phyloP scores from a whole-genome alignment of 2,329 filamentous ascomycete genomes.

The Neonectria punicea region DNA sequence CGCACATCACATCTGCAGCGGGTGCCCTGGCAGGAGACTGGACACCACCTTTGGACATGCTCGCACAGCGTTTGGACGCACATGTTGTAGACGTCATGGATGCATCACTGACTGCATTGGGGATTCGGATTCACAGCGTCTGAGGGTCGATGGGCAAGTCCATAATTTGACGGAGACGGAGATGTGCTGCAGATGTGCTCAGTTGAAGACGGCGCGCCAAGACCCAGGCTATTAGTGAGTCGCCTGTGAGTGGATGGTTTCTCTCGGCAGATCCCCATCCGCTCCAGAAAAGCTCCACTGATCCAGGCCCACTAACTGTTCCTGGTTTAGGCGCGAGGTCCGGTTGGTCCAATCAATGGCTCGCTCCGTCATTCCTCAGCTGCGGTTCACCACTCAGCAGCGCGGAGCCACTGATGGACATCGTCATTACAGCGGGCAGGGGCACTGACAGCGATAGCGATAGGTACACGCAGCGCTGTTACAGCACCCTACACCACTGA shows the following conservation, averaged over 20 bases:
- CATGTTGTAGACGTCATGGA: neutral
- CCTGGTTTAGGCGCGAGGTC: neutral
- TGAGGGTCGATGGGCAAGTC: neutral
- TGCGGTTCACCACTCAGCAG: neutral
- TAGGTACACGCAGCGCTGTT: no score
- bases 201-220: neutral
- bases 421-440: neutral
- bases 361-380: slow-evolving; percentile 18
- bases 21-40: neutral
- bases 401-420: neutral
- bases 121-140: neutral
- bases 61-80: no score
- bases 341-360: slow-evolving; percentile 3
- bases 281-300: neutral
- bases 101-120: neutral
- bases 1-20: slow-evolving; percentile 10
- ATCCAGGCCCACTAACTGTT: neutral
- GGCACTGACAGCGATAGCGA: no score
- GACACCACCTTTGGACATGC: neutral
- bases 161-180: neutral
- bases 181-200: neutral
- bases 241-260: neutral
- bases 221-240: neutral
- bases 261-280: neutral
- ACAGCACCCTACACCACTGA: neutral